Evolutionary conservation across 805 yeast genomes (phyloP).

Genomic region (Sugiyamaella chiloensis): DNA sequence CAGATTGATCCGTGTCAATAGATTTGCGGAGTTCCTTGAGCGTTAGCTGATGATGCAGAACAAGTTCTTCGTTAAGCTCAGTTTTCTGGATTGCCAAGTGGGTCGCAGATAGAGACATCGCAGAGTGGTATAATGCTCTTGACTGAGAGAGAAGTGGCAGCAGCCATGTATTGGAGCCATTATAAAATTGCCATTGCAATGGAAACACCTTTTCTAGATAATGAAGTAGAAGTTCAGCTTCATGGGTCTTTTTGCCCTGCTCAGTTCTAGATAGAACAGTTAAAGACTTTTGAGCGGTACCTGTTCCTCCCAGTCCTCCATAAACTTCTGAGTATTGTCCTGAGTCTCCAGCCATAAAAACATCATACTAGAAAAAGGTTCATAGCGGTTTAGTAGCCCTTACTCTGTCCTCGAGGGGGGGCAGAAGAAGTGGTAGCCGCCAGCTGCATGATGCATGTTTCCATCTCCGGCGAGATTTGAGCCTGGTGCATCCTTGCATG

Average conservation of each 20-base stretch:
- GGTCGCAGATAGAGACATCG: conserved; percentile 10
- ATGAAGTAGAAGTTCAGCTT: conserved; percentile 9
- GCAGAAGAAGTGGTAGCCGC: too few relatives aligned
- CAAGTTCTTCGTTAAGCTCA: neutral
- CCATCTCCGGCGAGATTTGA: too few relatives aligned
- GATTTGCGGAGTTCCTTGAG: conserved; percentile 8
- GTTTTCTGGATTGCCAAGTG: conserved; percentile 8
- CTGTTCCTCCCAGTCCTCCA: too few relatives aligned
- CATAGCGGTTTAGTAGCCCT: too few relatives aligned
- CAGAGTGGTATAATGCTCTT: conserved; percentile 13
- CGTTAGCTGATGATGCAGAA: conserved; percentile 9
- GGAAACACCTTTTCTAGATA: conserved; percentile 11
- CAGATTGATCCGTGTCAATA: neutral
- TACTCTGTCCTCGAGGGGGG: too few relatives aligned
- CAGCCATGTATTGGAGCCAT: conserved; percentile 8
- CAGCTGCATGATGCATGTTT: too few relatives aligned
- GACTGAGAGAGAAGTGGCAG: conserved; percentile 10
- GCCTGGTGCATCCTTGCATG: too few relatives aligned
- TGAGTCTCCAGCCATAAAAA: too few relatives aligned
- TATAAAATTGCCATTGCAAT: conserved; percentile 15
- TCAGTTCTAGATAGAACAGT: neutral
- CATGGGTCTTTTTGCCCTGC: conserved; percentile 1
- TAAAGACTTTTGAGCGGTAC: neutral
- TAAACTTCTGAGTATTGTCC: too few relatives aligned
- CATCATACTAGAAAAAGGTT: too few relatives aligned